Percentiles rank a stretch among this genome's conserved stretches.
Conservation (phyloP, 2,329 filamentous ascomycete species). For the Blastomyces emzantsi region DNA sequence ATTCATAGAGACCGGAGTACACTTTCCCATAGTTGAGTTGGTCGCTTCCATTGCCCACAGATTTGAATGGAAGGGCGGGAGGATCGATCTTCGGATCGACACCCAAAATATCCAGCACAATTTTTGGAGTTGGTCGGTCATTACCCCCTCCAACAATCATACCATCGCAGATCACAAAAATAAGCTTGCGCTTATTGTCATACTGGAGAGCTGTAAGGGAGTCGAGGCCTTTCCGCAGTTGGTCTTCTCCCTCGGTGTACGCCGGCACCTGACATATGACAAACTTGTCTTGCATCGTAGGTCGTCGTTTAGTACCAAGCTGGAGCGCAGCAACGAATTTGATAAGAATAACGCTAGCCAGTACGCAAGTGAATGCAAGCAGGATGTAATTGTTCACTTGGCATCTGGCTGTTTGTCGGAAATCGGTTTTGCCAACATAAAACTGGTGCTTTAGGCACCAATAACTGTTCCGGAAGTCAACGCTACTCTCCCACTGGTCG, state of each 20-base stretch:
- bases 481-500: constrained; percentile 47
- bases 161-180: constrained; percentile 93
- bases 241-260: constrained; percentile 97
- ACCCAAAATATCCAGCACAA: constrained; percentile 92
- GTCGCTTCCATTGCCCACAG: constrained; percentile 76
- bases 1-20: constrained; percentile 96
- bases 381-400: constrained; percentile 87
- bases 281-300: constrained; percentile 91
- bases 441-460: constrained; percentile 78
- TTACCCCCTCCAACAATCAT: constrained; percentile 95
- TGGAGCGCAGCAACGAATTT: constrained; percentile 94
- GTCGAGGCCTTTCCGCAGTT: constrained; percentile 82
- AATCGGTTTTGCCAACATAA: constrained; percentile 75
- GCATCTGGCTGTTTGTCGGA: constrained; percentile 66
- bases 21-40: constrained; percentile 98
- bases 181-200: constrained; percentile 96
- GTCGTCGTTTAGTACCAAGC: constrained; percentile 82
- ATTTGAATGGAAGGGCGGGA: constrained; percentile 87
- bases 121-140: constrained; percentile 92
- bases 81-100: constrained; percentile 96
- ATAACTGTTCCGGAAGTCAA: constrained; percentile 54
- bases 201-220: constrained; percentile 91
- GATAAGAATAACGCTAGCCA: constrained; percentile 67
- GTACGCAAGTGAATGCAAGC: constrained; percentile 73
- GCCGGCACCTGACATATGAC: constrained; percentile 97